Evolutionary conservation across 495 filamentous ascomycete genomes (phyloP), one percentile per base, ranked within the genome.

Genomic region (Xylaria nigripes): DNA sequence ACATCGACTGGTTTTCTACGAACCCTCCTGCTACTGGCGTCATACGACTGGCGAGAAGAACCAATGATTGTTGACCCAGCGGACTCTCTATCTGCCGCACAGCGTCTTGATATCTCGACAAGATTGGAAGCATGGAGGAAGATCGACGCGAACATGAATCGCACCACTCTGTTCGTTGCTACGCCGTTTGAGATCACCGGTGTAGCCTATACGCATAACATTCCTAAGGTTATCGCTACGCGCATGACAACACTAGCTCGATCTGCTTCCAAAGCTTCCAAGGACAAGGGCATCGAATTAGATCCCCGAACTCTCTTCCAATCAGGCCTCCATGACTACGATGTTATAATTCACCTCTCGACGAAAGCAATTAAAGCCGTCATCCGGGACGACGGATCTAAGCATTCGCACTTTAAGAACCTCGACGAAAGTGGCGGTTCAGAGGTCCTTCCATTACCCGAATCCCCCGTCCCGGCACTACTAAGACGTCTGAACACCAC

Each of bases 21-120:
- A 38, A 86, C 89, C 5, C 72, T 98, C 8, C 62, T 81, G 6
- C 85, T 88, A 57, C 69, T 97, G 10, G 79, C 90, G 1, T 76
- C 80, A 21, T 98, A 93, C 90, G 90, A 97, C 61, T 98, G 93
- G 93, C 82, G 87, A 19, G 70, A 77, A 24, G 84, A 89, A 23
- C 87, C 93, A 0, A 75, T 95, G 24, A 77, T 96, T 32, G 72
- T 96, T 22, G 87, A 96, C 64, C 75, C 90, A 6, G 70, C 76
- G 49, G 76, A 69, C 48, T 73, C 76, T 34, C 74, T 84, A 60
- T 74, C 75, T 52, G 67, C 65, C 48, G 72, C 70, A 51, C 82
- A 79, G 22, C 77, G 86, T 1, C 68, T 81, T 29, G 68, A 68
- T 2, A 88, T 91, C 55, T 74, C 74, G 10, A 86, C 83, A 16